Conservation (phyloP, 1,284 basidiomycete species). For the Puccinia polysora region DNA sequence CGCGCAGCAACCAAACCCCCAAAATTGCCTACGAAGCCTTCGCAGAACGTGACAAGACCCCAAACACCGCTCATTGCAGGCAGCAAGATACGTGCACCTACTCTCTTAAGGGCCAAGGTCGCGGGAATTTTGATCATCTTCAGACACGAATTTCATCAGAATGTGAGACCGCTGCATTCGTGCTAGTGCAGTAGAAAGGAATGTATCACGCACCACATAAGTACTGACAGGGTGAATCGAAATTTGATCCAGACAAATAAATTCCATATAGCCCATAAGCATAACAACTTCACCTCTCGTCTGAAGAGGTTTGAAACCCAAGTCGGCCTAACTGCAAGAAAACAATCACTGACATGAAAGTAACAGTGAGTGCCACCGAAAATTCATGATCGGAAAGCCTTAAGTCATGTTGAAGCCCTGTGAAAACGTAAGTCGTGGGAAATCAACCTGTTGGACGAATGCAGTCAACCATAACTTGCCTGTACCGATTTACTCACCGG, state of each 20-base stretch:
- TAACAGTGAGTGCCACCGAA: slow-evolving; percentile 18
- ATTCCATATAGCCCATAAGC: no score
- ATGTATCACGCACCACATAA: slow-evolving; percentile 9
- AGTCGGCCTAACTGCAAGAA: no score
- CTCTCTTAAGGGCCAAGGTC: neutral
- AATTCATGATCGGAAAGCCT: slow-evolving; percentile 27
- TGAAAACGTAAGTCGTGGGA: no score
- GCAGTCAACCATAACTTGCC: no score
- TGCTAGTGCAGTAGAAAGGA: neutral
- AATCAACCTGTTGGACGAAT: no score
- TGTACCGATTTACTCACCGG: slow-evolving; percentile 11
- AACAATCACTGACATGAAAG: slow-evolving; percentile 18
- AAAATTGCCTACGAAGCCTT: slow-evolving; percentile 15
- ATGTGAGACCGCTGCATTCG: neutral
- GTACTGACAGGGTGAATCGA: neutral
- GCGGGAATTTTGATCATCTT: slow-evolving; percentile 23
- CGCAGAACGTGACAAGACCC: slow-evolving; percentile 12
- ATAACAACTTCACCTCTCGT: no score
- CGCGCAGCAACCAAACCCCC: neutral
- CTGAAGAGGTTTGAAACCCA: no score
- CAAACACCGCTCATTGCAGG: neutral
- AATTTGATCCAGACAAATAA: neutral
- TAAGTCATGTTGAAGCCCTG: slow-evolving; percentile 13
- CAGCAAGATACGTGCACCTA: slow-evolving; percentile 8
- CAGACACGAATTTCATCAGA: neutral